Conservation (phyloP, 139 green algal species). For the Trebouxia sp. region DNA sequence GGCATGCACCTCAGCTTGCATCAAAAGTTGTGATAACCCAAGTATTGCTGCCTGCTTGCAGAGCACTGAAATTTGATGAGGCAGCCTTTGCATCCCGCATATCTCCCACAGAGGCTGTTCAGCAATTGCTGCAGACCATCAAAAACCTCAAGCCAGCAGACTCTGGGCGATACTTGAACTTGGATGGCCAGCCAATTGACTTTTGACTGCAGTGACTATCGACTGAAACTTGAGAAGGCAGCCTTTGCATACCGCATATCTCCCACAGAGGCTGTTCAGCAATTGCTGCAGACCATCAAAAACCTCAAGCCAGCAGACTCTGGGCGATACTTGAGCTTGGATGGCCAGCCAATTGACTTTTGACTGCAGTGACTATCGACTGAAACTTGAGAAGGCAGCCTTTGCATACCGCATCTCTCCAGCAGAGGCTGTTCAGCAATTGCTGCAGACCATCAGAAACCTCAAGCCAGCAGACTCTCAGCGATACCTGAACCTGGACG, state of each 20-base stretch:
- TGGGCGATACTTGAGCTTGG: not conserved
- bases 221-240: not conserved
- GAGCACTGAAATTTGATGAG: not conserved
- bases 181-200: not conserved
- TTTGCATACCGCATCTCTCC: not conserved
- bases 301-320: not conserved
- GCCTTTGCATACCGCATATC: not conserved
- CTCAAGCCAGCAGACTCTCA: not conserved
- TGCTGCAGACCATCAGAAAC: not conserved
- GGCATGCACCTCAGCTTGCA: no score
- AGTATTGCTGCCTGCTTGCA: no score
- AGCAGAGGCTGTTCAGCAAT: not conserved
- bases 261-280: not conserved
- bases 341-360: not conserved
- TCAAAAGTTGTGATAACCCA: no score
- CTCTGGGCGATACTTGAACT: not conserved
- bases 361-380: not conserved
- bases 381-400: not conserved
- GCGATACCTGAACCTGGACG: not conserved
- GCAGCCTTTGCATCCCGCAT: not conserved
- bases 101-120: not conserved
- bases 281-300: not conserved
- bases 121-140: not conserved
- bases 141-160: not conserved
- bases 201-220: not conserved